These are phyloP conservation scores for Diaporthe humulicola DNA, from an alignment of 2,329 filamentous ascomycete species.

Conservation along the genomic window DNA sequence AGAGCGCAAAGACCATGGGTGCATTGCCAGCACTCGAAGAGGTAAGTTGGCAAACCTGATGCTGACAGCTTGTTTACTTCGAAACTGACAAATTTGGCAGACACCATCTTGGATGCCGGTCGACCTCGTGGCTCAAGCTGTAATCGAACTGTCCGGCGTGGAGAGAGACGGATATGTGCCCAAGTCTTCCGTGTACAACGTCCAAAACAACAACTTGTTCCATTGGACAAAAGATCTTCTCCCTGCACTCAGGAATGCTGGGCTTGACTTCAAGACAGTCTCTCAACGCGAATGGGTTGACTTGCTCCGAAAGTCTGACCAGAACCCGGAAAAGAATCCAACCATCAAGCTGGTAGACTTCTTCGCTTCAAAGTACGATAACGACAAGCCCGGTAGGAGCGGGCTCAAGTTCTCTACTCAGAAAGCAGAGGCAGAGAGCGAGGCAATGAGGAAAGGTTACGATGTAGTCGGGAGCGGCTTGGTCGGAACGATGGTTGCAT, in stretches of 20 bases:
- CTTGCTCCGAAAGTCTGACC: conserved; percentile 58
- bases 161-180: conserved; percentile 35
- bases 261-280: conserved; percentile 59
- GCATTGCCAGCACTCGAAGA: conserved; percentile 60
- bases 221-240: conserved; percentile 67
- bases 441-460: conserved; percentile 50
- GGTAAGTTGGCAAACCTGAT: conserved; percentile 36
- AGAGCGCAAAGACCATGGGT: conserved; percentile 58
- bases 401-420: conserved; percentile 55
- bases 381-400: conserved; percentile 52
- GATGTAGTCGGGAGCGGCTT: conserved; percentile 55
- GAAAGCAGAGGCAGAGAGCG: conserved; percentile 49
- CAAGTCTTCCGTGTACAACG: conserved; percentile 58
- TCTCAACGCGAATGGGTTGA: conserved; percentile 59
- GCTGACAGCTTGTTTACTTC: too few species aligned
- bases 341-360: conserved; percentile 65
- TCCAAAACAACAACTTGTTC: conserved; percentile 63
- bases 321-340: conserved; percentile 63
- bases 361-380: conserved; percentile 65
- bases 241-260: conserved; percentile 60
- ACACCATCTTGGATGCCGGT: conserved; percentile 55
- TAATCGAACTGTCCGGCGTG: conserved; percentile 41
- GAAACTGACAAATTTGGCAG: conserved; percentile 32
- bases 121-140: conserved; percentile 47
- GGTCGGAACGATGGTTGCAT: conserved; percentile 52